Evolutionary conservation across 805 yeast species (phyloP).

Genomic region (Pichia cabralensis): DNA sequence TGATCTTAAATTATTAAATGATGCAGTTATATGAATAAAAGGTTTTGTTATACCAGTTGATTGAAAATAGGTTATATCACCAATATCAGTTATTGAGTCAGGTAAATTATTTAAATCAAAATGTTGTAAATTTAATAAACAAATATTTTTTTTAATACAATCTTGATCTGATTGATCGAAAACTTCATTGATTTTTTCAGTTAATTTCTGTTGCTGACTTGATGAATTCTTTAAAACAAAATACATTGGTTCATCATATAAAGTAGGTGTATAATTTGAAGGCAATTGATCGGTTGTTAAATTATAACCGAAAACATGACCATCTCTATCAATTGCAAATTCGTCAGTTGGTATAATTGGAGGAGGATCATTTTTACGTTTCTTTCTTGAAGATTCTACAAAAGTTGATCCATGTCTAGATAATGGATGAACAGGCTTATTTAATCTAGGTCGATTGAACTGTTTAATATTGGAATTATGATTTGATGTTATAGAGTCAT

Average conservation of each 20-base stretch:
- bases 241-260: conserved; percentile 26
- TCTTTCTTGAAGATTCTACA: conserved; percentile 17
- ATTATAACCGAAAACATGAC: conserved; percentile 26
- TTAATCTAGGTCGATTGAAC: conserved; percentile 6
- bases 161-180: conserved; percentile 5
- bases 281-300: conserved; percentile 23
- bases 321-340: conserved; percentile 43
- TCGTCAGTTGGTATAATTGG: conserved; percentile 9
- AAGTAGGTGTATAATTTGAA: conserved; percentile 20
- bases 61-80: conserved; percentile 42
- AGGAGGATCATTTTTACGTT: background rate
- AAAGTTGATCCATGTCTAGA: conserved; percentile 12
- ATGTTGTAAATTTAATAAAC: conserved; percentile 38
- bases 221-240: conserved; percentile 20
- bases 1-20: conserved; percentile 37
- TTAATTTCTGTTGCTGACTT: conserved; percentile 28
- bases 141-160: conserved; percentile 25
- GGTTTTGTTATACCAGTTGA: conserved; percentile 28
- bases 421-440: conserved; percentile 12
- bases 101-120: conserved; percentile 41
- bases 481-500: too few species aligned
- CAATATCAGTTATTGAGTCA: conserved; percentile 47
- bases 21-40: conserved; percentile 37
- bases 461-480: too few species aligned
- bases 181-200: conserved; percentile 21